These are phyloP conservation scores for Suillus cothurnatus DNA, from an alignment of 768 basidiomycete genomes.

Conservation along the genomic window DNA sequence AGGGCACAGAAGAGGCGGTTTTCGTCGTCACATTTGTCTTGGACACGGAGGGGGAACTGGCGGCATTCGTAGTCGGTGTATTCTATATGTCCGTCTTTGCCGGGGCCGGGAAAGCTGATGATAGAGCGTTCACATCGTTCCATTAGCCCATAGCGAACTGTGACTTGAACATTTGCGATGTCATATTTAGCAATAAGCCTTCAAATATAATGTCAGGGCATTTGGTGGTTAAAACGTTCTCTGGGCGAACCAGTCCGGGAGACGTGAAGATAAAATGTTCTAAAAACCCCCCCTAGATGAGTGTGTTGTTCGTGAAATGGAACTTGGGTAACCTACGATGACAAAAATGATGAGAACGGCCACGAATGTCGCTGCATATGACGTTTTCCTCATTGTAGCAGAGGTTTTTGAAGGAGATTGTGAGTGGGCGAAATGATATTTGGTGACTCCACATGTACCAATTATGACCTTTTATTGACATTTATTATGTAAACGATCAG, in stretches of 20 bases:
- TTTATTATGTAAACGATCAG: background rate
- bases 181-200: constrained; percentile 48
- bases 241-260: constrained; percentile 64
- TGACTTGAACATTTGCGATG: constrained; percentile 47
- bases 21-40: constrained; percentile 50
- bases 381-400: constrained; percentile 62
- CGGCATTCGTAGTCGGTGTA: constrained; percentile 66
- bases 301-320: background rate
- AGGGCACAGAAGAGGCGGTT: constrained; percentile 61
- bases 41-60: constrained; percentile 58
- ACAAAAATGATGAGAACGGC: constrained; percentile 52
- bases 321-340: constrained; percentile 44
- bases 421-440: background rate
- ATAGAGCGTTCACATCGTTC: constrained; percentile 56
- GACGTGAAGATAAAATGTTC: constrained; percentile 58
- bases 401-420: background rate
- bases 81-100: constrained; percentile 44
- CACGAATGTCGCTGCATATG: constrained; percentile 65
- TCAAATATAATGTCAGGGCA: constrained; percentile 31
- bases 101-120: constrained; percentile 48
- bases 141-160: constrained; percentile 59
- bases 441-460: background rate
- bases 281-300: constrained; percentile 25
- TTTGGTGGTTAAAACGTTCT: constrained; percentile 19
- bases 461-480: background rate